Evolutionary conservation across 371 early-diverging fungal genomes (phyloP), one percentile per base, ranked within the genome.

Genomic region (Mortierella sp.): DNA sequence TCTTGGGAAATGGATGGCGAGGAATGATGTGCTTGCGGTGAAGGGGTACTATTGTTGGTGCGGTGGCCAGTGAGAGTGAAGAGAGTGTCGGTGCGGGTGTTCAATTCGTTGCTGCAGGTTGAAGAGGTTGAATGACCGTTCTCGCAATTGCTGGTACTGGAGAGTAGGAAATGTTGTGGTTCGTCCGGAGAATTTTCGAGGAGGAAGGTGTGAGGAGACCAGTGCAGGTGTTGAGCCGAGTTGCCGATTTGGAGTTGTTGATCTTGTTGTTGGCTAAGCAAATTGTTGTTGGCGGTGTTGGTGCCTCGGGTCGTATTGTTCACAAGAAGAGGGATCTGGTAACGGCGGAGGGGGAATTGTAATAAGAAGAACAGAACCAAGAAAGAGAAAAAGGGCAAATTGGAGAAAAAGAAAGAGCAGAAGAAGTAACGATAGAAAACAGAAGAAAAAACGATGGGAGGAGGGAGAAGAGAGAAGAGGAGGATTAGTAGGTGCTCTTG

Each of bases 131-230:
- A 32, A 65, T 32, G 35, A 21, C 46, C 44, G 71, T 71, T 46
- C 71, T 71, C 29, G 71, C n/a, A 18, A 44, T 71, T 24, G 65
- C 21, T 65, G 0, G 21, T 35, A 18, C 65, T 21, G 65, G 65
- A 65, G 24, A 7, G 65, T 14, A 18, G 27, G 32, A 32, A 32
- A 16, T 4, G 35, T 16, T 27, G 56, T 56, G 56, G 35, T 65
- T 65, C 65, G 65, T 8, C 65, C 65, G 65, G 65, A 65, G 65
- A 65, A 38, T 65, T 65, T 65, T 65, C 38, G 35, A 35, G 38
- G 29, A 24, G 70, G 58, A 18, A 32, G 24, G 65, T 18, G 65
- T 65, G 38, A 1, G 24, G 65, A 35, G 18, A 8, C 41, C 71
- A 27, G 43, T 71, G 24, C n/a, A 44, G 48, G 18, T 21, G 38